Percentiles rank a stretch among this genome's conserved stretches.
Conservation (phyloP, 2,329 filamentous ascomycete species). For the Nigrospora osmanthi region DNA sequence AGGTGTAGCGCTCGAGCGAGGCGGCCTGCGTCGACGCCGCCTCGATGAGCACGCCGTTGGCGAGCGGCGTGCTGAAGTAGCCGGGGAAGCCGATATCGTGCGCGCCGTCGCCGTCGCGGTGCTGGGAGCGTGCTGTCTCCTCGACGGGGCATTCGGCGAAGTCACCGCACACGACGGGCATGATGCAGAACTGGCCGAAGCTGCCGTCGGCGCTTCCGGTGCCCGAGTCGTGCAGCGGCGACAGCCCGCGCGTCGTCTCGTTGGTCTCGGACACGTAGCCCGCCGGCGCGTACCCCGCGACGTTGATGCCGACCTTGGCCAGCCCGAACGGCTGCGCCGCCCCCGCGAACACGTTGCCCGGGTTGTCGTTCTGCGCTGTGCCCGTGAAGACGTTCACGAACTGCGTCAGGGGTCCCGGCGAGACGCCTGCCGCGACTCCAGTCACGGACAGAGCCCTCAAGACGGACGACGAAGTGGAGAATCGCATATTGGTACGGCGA, state of each 20-base stretch:
- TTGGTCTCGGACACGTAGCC: neutral
- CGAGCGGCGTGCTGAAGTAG: neutral
- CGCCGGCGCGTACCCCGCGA: neutral
- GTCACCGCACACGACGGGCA: neutral
- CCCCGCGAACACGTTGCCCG: neutral
- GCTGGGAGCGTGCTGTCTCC: neutral
- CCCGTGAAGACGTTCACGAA: constrained; percentile 1
- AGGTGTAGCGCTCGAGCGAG: neutral
- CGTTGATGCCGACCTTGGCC: neutral
- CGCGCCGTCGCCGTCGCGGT: neutral
- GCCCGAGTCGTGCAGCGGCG: neutral
- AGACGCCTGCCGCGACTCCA: too few relatives aligned
- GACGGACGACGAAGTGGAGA: too few relatives aligned
- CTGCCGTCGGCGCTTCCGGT: constrained; percentile 1
- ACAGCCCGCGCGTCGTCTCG: neutral
- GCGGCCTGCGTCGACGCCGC: neutral
- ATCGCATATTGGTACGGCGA: too few relatives aligned
- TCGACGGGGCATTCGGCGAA: neutral
- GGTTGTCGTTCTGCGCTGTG: neutral
- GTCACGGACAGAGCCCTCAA: too few relatives aligned
- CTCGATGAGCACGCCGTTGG: neutral
- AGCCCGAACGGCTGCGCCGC: neutral
- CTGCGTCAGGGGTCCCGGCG: neutral
- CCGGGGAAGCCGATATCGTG: neutral
- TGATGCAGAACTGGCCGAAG: constrained; percentile 1